phyloP scores from a whole-genome alignment of 805 yeast species.

The Pichia occidentalis region DNA sequence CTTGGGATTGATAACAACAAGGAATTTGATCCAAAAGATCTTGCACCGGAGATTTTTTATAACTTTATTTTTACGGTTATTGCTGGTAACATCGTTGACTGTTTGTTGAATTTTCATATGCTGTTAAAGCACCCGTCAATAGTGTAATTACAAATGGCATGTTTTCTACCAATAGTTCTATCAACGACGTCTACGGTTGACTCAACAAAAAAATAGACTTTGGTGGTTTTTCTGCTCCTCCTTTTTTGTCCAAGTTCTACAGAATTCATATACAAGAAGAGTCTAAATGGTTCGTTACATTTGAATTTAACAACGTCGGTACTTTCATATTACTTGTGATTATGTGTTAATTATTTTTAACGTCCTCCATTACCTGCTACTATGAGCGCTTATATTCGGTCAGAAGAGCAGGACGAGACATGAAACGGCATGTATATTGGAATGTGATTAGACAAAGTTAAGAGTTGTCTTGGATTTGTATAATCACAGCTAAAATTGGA shows the following conservation, averaged over 20 bases:
- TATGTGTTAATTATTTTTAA: slow-evolving; percentile 55
- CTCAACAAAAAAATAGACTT: slow-evolving; percentile 86
- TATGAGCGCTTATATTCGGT: too few relatives aligned
- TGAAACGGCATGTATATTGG: too few relatives aligned
- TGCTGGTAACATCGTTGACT: too few relatives aligned
- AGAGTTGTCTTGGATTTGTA: too few relatives aligned
- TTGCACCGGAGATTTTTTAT: too few relatives aligned
- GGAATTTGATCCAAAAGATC: too few relatives aligned
- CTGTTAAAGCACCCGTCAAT: slow-evolving; percentile 53
- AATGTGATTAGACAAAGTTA: too few relatives aligned
- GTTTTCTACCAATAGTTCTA: slow-evolving; percentile 46
- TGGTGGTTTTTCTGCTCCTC: slow-evolving; percentile 74
- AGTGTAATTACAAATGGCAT: slow-evolving; percentile 62
- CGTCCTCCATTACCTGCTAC: too few relatives aligned
- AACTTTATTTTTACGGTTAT: too few relatives aligned
- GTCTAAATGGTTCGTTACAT: slow-evolving; percentile 52
- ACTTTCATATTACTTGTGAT: slow-evolving; percentile 70
- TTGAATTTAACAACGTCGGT: slow-evolving; percentile 63
- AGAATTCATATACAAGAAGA: slow-evolving; percentile 60
- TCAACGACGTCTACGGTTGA: slow-evolving; percentile 52
- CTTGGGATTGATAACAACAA: too few relatives aligned
- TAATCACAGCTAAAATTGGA: too few relatives aligned
- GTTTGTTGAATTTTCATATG: slow-evolving; percentile 67
- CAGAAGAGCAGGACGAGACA: too few relatives aligned
- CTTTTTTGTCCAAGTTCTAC: slow-evolving; percentile 83